Evolutionary conservation across 208 protist genomes (phyloP).

Genomic region (Zelonia costaricensis): DNA sequence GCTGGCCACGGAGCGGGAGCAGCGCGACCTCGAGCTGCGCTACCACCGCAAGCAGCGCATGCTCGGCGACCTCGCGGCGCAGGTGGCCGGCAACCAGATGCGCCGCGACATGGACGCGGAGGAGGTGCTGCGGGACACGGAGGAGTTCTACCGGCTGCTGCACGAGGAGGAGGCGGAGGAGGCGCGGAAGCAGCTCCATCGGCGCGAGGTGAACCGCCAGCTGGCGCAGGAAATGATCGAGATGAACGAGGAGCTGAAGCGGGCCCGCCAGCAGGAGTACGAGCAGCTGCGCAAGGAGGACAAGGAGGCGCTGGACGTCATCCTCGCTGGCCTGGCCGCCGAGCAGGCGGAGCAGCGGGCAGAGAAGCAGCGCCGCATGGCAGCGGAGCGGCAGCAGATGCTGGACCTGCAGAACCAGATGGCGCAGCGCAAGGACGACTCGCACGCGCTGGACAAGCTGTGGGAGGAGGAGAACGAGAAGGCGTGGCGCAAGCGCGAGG

Average conservation of each 20-base stretch:
- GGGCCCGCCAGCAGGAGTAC: constrained; percentile 74
- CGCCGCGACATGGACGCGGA: constrained; percentile 41
- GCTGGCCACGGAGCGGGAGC: constrained; percentile 53
- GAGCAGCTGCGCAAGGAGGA: constrained; percentile 71
- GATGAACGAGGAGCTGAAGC: constrained; percentile 70
- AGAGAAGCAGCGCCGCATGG: constrained; percentile 39
- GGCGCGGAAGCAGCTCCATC: constrained; percentile 38
- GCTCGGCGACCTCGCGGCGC: constrained; percentile 59
- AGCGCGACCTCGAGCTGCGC: constrained; percentile 59
- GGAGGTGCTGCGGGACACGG: constrained; percentile 44
- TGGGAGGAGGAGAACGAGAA: constrained; percentile 83
- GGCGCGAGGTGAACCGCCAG: constrained; percentile 29
- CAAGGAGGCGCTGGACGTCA: constrained; percentile 55
- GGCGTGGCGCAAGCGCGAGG: constrained; percentile 84
- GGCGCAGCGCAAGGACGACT: constrained; percentile 53
- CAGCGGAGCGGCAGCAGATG: constrained; percentile 40
- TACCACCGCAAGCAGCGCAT: constrained; percentile 46
- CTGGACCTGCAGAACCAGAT: constrained; percentile 55
- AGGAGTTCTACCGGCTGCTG: constrained; percentile 70
- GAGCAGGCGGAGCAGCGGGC: constrained; percentile 45
- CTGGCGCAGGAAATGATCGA: constrained; percentile 71
- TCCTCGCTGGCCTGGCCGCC: constrained; percentile 54
- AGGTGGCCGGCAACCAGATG: constrained; percentile 69
- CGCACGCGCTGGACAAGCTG: constrained; percentile 58
- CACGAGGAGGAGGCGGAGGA: constrained; percentile 68